phyloP scores from a whole-genome alignment of 2,329 filamentous ascomycete species.

The Cladorrhinum sp. region DNA sequence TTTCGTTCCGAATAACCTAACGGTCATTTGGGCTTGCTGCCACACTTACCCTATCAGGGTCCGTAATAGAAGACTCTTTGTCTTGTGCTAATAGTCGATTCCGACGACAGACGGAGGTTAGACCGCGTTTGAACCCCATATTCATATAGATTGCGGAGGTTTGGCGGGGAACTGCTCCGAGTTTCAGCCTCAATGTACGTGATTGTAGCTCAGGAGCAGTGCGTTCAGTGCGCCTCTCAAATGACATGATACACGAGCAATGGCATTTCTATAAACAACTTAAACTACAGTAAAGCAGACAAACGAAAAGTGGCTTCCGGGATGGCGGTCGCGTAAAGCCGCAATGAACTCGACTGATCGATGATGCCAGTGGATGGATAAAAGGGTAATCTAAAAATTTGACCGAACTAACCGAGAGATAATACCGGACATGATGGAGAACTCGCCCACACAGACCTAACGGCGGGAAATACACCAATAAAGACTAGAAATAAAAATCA shows the following conservation, averaged over 20 bases:
- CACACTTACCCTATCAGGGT: too few species aligned
- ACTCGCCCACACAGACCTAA: constrained; percentile 7
- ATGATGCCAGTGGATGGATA: constrained; percentile 15
- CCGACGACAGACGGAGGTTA: too few species aligned
- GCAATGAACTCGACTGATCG: constrained; percentile 4
- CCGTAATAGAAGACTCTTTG: too few species aligned
- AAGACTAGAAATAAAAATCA: constrained; percentile 7
- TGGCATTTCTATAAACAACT: background rate
- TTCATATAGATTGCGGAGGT: constrained; percentile 2
- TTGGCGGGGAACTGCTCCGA: constrained; percentile 5
- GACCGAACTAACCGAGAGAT: constrained; percentile 13
- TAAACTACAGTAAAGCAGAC: background rate
- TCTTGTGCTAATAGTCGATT: too few species aligned
- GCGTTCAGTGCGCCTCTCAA: background rate
- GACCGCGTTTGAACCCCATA: background rate
- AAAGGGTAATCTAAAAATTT: constrained; percentile 17
- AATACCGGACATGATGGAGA: constrained; percentile 10
- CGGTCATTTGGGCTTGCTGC: too few species aligned
- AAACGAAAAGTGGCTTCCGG: constrained; percentile 12
- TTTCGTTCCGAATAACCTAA: too few species aligned
- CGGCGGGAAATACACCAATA: background rate
- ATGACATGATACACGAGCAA: background rate
- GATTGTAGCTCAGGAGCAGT: background rate
- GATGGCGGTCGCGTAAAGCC: constrained; percentile 17
- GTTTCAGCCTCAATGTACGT: constrained; percentile 1